Conservation (phyloP, 345 rosid species). For the thale cress (Arabidopsis thaliana) region TAIR10.1 NC_003074.8:10246501-10247000, state of each 20-base stretch:
- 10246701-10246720: slow-evolving; percentile 81
- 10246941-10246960: slow-evolving; percentile 47
- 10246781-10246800: slow-evolving; percentile 55
- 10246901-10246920: slow-evolving; percentile 55
- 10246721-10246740: slow-evolving; percentile 72
- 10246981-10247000: slow-evolving; percentile 65
- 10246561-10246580: slow-evolving; percentile 22
- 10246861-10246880: slow-evolving; percentile 77
- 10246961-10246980: slow-evolving; percentile 60
- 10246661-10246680: slow-evolving; percentile 70
- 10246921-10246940: slow-evolving; percentile 50
- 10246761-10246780: slow-evolving; percentile 56
- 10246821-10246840: slow-evolving; percentile 62
- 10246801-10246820: slow-evolving; percentile 46
- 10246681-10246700: slow-evolving; percentile 73
- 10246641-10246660: slow-evolving; percentile 44
- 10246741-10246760: slow-evolving; percentile 75
- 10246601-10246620: slow-evolving; percentile 21
- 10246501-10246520: slow-evolving; percentile 64
- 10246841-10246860: slow-evolving; percentile 67
- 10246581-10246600: slow-evolving; percentile 11
- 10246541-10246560: slow-evolving; percentile 35
- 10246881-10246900: slow-evolving; percentile 54
- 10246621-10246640: slow-evolving; percentile 51
- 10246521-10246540: slow-evolving; percentile 79